A percentile compares a stretch with the other conserved stretches of the same genome.
Conservation (phyloP, 208 protist species). For the Blechomonas ayalai region DNA sequence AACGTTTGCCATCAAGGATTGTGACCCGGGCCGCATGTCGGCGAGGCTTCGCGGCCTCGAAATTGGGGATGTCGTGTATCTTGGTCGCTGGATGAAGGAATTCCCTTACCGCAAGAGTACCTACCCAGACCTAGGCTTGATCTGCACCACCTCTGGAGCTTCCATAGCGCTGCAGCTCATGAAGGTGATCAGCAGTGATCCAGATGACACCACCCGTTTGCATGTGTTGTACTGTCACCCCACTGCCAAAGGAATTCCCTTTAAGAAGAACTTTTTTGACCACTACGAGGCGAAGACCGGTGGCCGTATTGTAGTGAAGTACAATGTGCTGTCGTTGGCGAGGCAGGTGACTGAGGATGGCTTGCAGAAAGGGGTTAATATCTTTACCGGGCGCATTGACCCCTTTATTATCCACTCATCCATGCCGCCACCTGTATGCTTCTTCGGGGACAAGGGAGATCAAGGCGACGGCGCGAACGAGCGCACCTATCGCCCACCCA, state of each 20-base stretch:
- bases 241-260: slow-evolving; percentile 41
- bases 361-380: slow-evolving; percentile 24
- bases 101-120: slow-evolving; percentile 61
- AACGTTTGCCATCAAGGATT: slow-evolving; percentile 78
- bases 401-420: slow-evolving; percentile 27
- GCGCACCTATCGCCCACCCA: slow-evolving; percentile 22
- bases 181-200: slow-evolving; percentile 53
- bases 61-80: slow-evolving; percentile 63
- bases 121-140: slow-evolving; percentile 46
- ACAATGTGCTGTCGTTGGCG: slow-evolving; percentile 50
- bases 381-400: slow-evolving; percentile 72
- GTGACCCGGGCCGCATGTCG: slow-evolving; percentile 74
- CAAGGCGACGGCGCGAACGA: slow-evolving; percentile 27
- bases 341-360: slow-evolving; percentile 5
- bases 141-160: slow-evolving; percentile 70
- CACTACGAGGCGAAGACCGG: slow-evolving; percentile 17
- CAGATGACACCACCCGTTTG: slow-evolving; percentile 36
- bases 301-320: slow-evolving; percentile 36
- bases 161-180: slow-evolving; percentile 82
- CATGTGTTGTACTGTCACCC: slow-evolving; percentile 69
- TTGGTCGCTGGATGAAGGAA: slow-evolving; percentile 83
- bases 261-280: slow-evolving; percentile 46
- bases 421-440: slow-evolving; percentile 9
- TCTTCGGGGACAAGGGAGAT: slow-evolving; percentile 10
- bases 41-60: slow-evolving; percentile 57